Evolutionary conservation across 768 basidiomycete genomes (phyloP), one percentile per base, ranked within the genome.

Genomic region (Crucibulum laeve): DNA sequence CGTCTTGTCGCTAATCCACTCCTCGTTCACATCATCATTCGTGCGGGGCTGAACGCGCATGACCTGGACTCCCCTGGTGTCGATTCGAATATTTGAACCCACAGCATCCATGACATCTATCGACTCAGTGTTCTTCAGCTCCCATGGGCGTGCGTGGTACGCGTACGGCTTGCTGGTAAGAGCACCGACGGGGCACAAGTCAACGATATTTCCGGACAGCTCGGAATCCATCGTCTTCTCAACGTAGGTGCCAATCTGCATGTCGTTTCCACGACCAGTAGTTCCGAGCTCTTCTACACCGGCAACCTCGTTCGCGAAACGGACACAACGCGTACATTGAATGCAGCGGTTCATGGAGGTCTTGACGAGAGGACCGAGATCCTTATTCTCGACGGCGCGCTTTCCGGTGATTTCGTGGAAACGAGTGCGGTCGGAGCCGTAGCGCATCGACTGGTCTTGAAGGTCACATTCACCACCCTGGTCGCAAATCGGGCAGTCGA

Each of bases 1-100:
- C 1, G 95, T 93, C 77, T 99, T 99, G 76, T 99, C 96, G 64
- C 79, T 92, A 62, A 99, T 95, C 96, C 96, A 98, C 64, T 99
- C 96, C 71, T 99, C 96, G 63, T 99, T 99, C 51, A 99, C 84
- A 53, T 96, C 90, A 64, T 98, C 96, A 61, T 97, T 98, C 39
- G 91, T 89, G 57, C 88, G 80, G 1, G 96, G 96, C 58, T 96
- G 93, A 53, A 99, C 78, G 39, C 96, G 85, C 94, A 98, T 98
- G 50, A 98, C 95, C 62, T 91, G 82, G 4, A 95, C 87, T 30
- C 93, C 93, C 25, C 95, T 80, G 26, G 94, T 94, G 64, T 99
- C 94, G 43, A 99, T 76, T 35, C 93, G 86, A 62, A 99, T 96
- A 63, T 97, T 98, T 48, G 89, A 92, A 11, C 96, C 96, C 36